Percentiles rank a stretch among this genome's conserved stretches.
phyloP scores from a whole-genome alignment of 2,329 filamentous ascomycete species.

The Pyricularia sp. region DNA sequence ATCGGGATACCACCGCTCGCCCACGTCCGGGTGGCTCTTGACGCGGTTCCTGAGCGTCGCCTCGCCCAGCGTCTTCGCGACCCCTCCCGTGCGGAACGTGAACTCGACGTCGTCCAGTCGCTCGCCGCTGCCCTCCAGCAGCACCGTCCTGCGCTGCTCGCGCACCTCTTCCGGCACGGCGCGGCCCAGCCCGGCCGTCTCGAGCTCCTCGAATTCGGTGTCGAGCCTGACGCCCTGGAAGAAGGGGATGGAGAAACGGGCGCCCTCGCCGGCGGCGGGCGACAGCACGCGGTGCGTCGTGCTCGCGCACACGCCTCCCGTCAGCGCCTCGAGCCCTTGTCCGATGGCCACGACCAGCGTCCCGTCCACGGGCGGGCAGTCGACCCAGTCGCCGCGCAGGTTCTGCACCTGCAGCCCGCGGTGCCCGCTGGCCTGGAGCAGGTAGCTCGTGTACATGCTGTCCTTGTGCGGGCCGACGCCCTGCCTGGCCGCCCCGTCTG shows the following conservation, averaged over 20 bases:
- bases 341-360: conserved; percentile 84
- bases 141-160: conserved; percentile 44
- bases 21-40: conserved; percentile 82
- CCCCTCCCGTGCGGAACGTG: conserved; percentile 65
- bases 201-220: conserved; percentile 70
- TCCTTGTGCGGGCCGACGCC: conserved; percentile 76
- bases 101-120: conserved; percentile 73
- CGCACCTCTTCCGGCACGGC: conserved; percentile 51
- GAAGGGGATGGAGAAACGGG: conserved; percentile 75
- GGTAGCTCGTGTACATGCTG: conserved; percentile 72
- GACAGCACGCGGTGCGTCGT: conserved; percentile 81
- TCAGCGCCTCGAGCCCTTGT: conserved; percentile 78
- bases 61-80: conserved; percentile 63
- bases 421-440: conserved; percentile 72
- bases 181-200: conserved; percentile 41
- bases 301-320: conserved; percentile 69
- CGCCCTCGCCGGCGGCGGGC: conserved; percentile 57
- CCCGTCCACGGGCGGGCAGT: conserved; percentile 64
- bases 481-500: conserved; percentile 25
- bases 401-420: conserved; percentile 77
- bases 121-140: conserved; percentile 46
- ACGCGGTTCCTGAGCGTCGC: conserved; percentile 76
- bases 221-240: conserved; percentile 81
- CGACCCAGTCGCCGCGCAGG: conserved; percentile 67
- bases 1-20: conserved; percentile 69